Conservation (phyloP, 257 asterid species). For the Penstemon davidsonii region DNA sequence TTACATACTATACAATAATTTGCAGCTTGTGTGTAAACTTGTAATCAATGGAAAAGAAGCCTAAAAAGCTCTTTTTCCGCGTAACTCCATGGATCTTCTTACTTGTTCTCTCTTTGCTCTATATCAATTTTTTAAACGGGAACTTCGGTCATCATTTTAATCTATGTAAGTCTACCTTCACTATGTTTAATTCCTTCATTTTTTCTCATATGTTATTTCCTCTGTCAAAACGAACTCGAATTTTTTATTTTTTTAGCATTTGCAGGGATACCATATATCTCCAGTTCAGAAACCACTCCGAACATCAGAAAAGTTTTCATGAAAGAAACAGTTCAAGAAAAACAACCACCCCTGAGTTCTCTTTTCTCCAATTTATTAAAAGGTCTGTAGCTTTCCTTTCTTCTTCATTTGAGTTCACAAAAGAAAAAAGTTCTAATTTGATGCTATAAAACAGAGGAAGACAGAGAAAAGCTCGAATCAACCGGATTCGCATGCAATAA, state of each 20-base stretch:
- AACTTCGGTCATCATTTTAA: conserved; percentile 25
- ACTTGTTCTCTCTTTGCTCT: conserved; percentile 36
- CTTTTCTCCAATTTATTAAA: too few relatives aligned
- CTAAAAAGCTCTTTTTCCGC: conserved; percentile 29
- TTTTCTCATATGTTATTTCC: background rate
- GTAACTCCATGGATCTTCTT: conserved; percentile 40
- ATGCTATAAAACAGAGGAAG: too few relatives aligned
- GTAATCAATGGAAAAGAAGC: conserved; percentile 32
- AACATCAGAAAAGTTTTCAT: conserved; percentile 5
- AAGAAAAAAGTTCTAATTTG: too few relatives aligned
- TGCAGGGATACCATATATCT: conserved; percentile 30
- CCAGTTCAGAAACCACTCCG: conserved; percentile 14
- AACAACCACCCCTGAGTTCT: too few relatives aligned
- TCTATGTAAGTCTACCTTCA: conserved; percentile 25
- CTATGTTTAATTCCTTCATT: background rate
- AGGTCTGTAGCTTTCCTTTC: too few relatives aligned
- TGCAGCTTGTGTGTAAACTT: background rate
- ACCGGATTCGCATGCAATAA: conserved; percentile 51
- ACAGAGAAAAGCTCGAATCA: conserved; percentile 28
- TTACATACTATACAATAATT: conserved; percentile 20
- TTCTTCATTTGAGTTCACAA: too few relatives aligned
- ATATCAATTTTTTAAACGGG: conserved; percentile 31
- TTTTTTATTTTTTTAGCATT: conserved; percentile 1
- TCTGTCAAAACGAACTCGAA: background rate
- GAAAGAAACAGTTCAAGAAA: too few relatives aligned